phyloP scores from a whole-genome alignment of 352 stramenopile genomes.

The Peronospora belbahrii region DNA sequence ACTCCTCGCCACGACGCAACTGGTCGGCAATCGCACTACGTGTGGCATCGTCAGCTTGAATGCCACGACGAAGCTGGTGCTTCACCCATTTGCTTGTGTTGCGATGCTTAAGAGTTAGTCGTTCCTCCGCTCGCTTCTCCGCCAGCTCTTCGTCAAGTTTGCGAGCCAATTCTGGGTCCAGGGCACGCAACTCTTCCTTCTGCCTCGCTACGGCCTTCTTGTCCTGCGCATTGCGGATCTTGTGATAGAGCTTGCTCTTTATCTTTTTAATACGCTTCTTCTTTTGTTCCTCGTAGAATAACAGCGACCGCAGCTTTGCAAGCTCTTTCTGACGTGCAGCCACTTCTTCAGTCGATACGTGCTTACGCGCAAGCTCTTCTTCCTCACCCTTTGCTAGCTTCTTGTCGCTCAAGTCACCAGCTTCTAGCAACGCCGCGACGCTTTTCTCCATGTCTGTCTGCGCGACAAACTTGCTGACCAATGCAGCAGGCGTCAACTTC shows the following conservation, averaged over 20 bases:
- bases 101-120: constrained; percentile 96
- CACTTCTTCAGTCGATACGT: constrained; percentile 73
- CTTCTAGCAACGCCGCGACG: constrained; percentile 56
- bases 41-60: constrained; percentile 89
- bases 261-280: constrained; percentile 98
- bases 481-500: constrained; percentile 70
- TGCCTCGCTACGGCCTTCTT: constrained; percentile 85
- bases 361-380: constrained; percentile 64
- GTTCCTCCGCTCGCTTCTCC: constrained; percentile 91
- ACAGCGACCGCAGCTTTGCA: constrained; percentile 92
- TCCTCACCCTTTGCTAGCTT: constrained; percentile 58
- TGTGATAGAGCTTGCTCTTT: constrained; percentile 98
- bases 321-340: constrained; percentile 87
- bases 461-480: constrained; percentile 91
- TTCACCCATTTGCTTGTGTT: constrained; percentile 98
- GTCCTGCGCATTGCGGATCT: constrained; percentile 94
- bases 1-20: constrained; percentile 85
- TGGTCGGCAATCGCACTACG: constrained; percentile 85
- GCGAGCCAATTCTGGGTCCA: constrained; percentile 67
- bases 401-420: constrained; percentile 52
- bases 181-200: constrained; percentile 58
- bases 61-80: constrained; percentile 88
- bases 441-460: constrained; percentile 87
- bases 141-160: constrained; percentile 77
- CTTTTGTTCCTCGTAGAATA: constrained; percentile 99